Conservation (phyloP, 2,329 filamentous ascomycete genomes). For the Clonostachys solani region DNA sequence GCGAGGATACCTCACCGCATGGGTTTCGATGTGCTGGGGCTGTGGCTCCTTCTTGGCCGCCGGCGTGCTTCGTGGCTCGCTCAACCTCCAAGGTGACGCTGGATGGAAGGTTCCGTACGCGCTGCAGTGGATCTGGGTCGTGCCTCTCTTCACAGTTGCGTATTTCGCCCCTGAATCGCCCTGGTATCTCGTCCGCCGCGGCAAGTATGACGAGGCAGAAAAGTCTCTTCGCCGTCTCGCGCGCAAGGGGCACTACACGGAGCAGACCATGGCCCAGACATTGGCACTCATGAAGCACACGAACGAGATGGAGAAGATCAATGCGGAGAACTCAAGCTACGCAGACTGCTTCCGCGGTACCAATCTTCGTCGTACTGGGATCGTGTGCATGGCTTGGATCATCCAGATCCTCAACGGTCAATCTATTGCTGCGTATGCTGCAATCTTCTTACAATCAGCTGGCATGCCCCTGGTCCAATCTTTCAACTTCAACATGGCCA, state of each 20-base stretch:
- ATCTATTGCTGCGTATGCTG: constrained; percentile 49
- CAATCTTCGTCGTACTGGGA: constrained; percentile 30
- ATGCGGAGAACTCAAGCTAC: constrained; percentile 25
- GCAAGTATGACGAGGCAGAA: constrained; percentile 19
- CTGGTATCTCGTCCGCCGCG: constrained; percentile 30
- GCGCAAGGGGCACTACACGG: constrained; percentile 22
- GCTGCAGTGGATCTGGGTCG: constrained; percentile 37
- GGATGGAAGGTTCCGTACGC: constrained; percentile 29
- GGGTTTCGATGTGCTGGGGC: constrained; percentile 36
- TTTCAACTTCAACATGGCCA: constrained; percentile 41
- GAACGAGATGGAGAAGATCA: constrained; percentile 28
- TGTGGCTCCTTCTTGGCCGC: constrained; percentile 33
- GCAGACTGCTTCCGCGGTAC: constrained; percentile 31
- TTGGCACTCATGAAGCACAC: constrained; percentile 37
- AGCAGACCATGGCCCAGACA: constrained; percentile 28
- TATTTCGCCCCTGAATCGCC: constrained; percentile 38
- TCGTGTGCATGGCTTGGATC: constrained; percentile 18
- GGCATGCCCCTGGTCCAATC: constrained; percentile 35
- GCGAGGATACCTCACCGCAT: constrained; percentile 31
- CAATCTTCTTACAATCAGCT: constrained; percentile 45
- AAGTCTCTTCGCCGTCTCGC: constrained; percentile 19
- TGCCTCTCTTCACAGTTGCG: constrained; percentile 22
- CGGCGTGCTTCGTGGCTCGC: constrained; percentile 21
- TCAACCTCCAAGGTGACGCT: constrained; percentile 8
- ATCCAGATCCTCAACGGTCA: constrained; percentile 28